Base-by-base conservation (phyloP, 805 yeast species). In the Monosporozyma unispora region DNA sequence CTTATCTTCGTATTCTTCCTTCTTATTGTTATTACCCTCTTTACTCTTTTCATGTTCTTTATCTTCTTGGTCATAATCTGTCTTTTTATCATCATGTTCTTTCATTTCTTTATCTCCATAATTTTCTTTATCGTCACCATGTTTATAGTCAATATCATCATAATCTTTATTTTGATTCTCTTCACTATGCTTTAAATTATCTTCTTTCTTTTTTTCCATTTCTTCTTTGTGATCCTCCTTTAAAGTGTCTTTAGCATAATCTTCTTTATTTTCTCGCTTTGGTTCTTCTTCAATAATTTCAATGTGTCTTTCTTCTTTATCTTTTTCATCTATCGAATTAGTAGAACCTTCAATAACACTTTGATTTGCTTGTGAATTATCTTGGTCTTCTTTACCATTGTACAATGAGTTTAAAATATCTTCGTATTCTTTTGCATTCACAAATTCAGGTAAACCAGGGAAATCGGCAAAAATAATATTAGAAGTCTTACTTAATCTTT, bases 381-480 rank as follows among this genome's bases (percentile, higher is more conserved):
- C 14, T 40, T 40, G 16, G 14, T 43, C 45, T 23, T 44, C 31
- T 22, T 48, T 39, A 5, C 39, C 44, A 28, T 46, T 39, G 23
- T 46, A 46, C 16, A 46, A 39, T 4, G 35, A 5, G 33, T 42
- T 47, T 22, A 47, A 33, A 16, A 47, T 31, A 29, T 41, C 35
- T 31, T 51, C 55, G 27, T 58, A 60, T 39, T 61, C 62, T 14
- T 51, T 56, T 3, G 52, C 33, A 21, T 56, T 61, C 25, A 61
- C 53, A 50, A 62, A 62, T 48, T 61, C 60, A 19, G 65, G 67
- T 38, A 57, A 31, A 7, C 54, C 60, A n/a, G 62, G 61, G 18
- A 60, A 46, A 50, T 59, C 60, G 29, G 61, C 56, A 52, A 62
- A 55, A 2, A 60, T 54, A 48, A 61, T 54, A 48, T 60, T 61